Conservation (phyloP, 2,329 filamentous ascomycete species). For the Xenoacremonium recifei region DNA sequence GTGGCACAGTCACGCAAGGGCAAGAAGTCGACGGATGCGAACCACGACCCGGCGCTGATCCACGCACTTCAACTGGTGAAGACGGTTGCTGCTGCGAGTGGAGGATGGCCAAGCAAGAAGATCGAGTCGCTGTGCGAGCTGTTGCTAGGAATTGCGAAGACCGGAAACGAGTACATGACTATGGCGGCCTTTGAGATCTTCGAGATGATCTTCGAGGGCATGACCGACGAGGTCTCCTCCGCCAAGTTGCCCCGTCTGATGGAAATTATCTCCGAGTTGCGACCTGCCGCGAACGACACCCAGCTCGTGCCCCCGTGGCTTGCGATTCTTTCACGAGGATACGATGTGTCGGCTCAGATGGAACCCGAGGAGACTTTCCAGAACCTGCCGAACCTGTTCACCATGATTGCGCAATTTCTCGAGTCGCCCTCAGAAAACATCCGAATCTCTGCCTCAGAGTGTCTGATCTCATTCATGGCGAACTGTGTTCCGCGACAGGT, state of each 20-base stretch:
- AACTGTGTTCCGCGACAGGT: constrained; percentile 85
- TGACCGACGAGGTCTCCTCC: constrained; percentile 84
- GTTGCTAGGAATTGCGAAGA: constrained; percentile 82
- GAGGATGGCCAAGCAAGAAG: constrained; percentile 95
- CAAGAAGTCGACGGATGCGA: constrained; percentile 58
- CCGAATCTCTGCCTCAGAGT: constrained; percentile 90
- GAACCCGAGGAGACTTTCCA: constrained; percentile 88
- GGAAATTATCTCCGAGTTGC: constrained; percentile 87
- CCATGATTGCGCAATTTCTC: constrained; percentile 76
- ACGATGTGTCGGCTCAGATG: constrained; percentile 88
- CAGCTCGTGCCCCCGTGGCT: constrained; percentile 96
- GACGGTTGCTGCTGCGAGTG: constrained; percentile 79
- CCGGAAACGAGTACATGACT: constrained; percentile 91
- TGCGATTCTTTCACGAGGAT: constrained; percentile 88
- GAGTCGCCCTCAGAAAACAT: constrained; percentile 90
- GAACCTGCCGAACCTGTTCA: constrained; percentile 83
- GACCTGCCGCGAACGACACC: constrained; percentile 89
- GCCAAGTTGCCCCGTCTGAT: constrained; percentile 86
- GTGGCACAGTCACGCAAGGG: constrained; percentile 61
- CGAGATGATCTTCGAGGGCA: constrained; percentile 91
- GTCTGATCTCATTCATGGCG: constrained; percentile 86
- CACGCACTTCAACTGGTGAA: constrained; percentile 92
- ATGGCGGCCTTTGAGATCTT: constrained; percentile 98
- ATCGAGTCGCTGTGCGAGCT: constrained; percentile 90
- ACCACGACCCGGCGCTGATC: constrained; percentile 80